Percentiles rank a stretch among this genome's conserved stretches.
Evolutionary conservation across 352 stramenopile genomes (phyloP).

Genomic region (Phytophthora capsici): DNA sequence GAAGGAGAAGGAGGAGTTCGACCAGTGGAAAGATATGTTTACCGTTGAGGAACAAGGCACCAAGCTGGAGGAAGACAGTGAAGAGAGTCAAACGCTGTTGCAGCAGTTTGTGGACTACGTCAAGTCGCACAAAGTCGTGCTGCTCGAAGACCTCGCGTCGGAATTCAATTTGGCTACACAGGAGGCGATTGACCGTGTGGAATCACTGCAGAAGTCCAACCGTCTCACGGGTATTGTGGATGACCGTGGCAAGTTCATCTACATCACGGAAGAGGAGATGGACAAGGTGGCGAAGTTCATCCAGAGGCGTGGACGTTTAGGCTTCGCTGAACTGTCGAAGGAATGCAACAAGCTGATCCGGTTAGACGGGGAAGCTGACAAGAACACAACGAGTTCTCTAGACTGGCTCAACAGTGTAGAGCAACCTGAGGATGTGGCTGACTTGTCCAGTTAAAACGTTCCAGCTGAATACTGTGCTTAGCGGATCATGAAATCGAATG

Average conservation of each 20-base stretch:
- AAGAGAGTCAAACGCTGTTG: slow-evolving; percentile 67
- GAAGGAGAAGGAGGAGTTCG: slow-evolving; percentile 78
- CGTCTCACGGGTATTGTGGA: slow-evolving; percentile 79
- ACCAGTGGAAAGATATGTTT: slow-evolving; percentile 83
- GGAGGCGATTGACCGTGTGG: slow-evolving; percentile 69
- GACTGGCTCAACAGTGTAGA: slow-evolving; percentile 51
- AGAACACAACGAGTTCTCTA: slow-evolving; percentile 45
- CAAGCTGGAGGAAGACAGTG: slow-evolving; percentile 57
- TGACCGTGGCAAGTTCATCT: slow-evolving; percentile 85
- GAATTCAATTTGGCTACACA: slow-evolving; percentile 75
- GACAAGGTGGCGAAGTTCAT: slow-evolving; percentile 78
- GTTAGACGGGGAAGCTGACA: slow-evolving; percentile 52
- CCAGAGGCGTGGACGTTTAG: slow-evolving; percentile 65
- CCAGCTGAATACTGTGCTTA: not conserved
- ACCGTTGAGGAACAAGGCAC: slow-evolving; percentile 70
- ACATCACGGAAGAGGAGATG: slow-evolving; percentile 83
- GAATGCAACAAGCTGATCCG: slow-evolving; percentile 84
- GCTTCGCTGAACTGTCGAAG: slow-evolving; percentile 67
- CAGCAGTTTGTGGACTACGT: slow-evolving; percentile 82
- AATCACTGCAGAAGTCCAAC: slow-evolving; percentile 57
- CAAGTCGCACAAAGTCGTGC: slow-evolving; percentile 75
- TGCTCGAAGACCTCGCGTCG: slow-evolving; percentile 74
- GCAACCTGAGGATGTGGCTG: slow-evolving; percentile 18
- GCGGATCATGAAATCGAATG: slow-evolving; percentile 24
- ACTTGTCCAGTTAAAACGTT: slow-evolving; percentile 23